Percentiles rank a stretch among this genome's conserved stretches.
phyloP scores from a whole-genome alignment of 805 yeast species.

The Candida fluviatilis region DNA sequence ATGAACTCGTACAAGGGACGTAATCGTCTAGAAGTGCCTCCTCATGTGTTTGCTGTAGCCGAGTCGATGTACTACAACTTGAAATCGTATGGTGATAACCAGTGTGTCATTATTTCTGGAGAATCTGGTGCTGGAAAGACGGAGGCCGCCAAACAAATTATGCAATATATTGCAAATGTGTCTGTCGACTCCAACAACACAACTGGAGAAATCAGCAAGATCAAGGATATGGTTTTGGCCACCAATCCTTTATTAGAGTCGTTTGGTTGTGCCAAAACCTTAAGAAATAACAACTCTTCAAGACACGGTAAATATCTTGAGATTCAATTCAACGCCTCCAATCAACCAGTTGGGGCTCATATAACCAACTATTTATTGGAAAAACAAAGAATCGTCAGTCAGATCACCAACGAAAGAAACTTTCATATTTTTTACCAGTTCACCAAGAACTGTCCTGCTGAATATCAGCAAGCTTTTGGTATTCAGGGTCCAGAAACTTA shows the following conservation, averaged over 20 bases:
- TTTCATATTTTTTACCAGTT: conserved; percentile 97
- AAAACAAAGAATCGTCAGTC: conserved; percentile 96
- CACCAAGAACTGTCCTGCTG: conserved; percentile 84
- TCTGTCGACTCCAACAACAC: conserved; percentile 54
- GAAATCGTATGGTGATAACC: conserved; percentile 91
- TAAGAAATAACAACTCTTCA: conserved; percentile 84
- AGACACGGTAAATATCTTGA: conserved; percentile 93
- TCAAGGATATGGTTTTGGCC: conserved; percentile 96
- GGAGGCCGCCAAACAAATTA: conserved; percentile 95
- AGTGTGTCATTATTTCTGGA: conserved; percentile 96
- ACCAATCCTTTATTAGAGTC: conserved; percentile 91
- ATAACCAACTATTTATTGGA: conserved; percentile 93
- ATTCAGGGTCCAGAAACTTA: conserved; percentile 93
- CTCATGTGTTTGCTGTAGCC: conserved; percentile 97
- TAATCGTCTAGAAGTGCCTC: conserved; percentile 93
- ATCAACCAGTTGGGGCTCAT: conserved; percentile 91
- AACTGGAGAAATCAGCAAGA: conserved; percentile 69
- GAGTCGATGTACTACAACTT: conserved; percentile 94
- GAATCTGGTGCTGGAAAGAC: conserved; percentile 99
- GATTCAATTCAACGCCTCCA: conserved; percentile 69
- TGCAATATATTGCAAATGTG: conserved; percentile 94
- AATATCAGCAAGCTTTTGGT: conserved; percentile 79
- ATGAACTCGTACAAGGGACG: conserved; percentile 80
- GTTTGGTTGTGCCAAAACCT: conserved; percentile 90
- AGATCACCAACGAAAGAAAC: conserved; percentile 86